Percentiles rank a stretch among this genome's conserved stretches.
phyloP scores from a whole-genome alignment of 2,329 filamentous ascomycete species.

The Mollisia scopiformis region DNA sequence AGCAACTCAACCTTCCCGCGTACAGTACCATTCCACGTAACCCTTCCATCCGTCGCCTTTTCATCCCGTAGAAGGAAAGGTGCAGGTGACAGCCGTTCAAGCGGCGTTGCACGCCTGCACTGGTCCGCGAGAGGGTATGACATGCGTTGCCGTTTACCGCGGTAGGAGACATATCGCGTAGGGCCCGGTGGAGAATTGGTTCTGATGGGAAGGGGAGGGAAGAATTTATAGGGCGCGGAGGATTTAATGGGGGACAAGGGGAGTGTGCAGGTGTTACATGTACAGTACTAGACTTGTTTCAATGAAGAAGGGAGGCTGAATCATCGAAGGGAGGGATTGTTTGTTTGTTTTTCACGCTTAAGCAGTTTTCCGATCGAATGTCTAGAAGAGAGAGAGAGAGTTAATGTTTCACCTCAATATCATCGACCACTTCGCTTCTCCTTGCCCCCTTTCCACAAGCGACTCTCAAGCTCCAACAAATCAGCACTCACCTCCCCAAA shows the following conservation, averaged over 20 bases:
- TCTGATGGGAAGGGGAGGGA: not conserved
- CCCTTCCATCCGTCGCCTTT: not conserved
- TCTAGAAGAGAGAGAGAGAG: not conserved
- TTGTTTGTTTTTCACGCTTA: not conserved
- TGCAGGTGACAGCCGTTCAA: not conserved
- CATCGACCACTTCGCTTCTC: not conserved
- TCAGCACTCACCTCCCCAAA: not conserved
- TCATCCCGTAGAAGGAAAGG: not conserved
- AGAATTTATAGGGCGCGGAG: not conserved
- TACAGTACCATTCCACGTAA: not conserved
- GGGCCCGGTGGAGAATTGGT: not conserved
- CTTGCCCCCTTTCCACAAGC: not conserved
- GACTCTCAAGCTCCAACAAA: not conserved
- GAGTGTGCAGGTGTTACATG: constrained; percentile 8
- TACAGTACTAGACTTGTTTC: not conserved
- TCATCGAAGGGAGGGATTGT: not conserved
- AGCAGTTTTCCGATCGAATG: not conserved
- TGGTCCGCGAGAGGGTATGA: too few species aligned
- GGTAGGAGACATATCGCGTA: too few species aligned
- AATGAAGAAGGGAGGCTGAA: not conserved
- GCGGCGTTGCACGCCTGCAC: not conserved
- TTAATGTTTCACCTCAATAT: not conserved
- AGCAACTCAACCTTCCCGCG: not conserved
- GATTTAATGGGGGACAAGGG: not conserved
- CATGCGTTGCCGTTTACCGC: too few species aligned